Percentiles rank a stretch among this genome's conserved stretches.
These are phyloP conservation scores for Alternaria burnsii DNA, from an alignment of 2,329 filamentous ascomycete genomes.

Conservation along the genomic window DNA sequence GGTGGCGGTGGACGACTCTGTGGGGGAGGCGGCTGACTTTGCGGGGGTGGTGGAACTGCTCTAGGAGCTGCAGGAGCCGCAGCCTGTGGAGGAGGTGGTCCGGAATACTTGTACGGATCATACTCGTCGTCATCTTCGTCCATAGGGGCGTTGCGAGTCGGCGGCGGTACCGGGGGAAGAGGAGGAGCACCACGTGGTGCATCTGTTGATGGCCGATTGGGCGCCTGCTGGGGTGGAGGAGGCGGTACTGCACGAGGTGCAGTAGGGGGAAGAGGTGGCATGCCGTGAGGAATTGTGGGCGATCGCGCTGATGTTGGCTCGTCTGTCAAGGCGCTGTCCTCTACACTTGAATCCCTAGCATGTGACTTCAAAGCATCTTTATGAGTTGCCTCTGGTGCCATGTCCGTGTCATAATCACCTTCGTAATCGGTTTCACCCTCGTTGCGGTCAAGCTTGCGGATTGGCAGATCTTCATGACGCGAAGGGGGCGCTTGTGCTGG, in stretches of 20 bases:
- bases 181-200: conserved; percentile 75
- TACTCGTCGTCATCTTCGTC: conserved; percentile 68
- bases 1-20: conserved; percentile 43
- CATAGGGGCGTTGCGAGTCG: conserved; percentile 56
- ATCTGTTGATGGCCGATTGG: conserved; percentile 70
- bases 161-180: conserved; percentile 71
- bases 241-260: conserved; percentile 62
- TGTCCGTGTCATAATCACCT: conserved; percentile 97
- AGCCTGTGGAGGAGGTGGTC: conserved; percentile 15
- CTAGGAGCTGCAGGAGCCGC: conserved; percentile 45
- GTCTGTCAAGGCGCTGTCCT: conserved; percentile 67
- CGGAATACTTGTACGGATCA: conserved; percentile 68
- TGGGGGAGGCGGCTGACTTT: conserved; percentile 40
- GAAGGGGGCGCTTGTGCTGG: conserved; percentile 51
- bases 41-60: conserved; percentile 48
- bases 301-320: conserved; percentile 59
- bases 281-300: conserved; percentile 44
- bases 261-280: conserved; percentile 48
- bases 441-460: conserved; percentile 65
- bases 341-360: conserved; percentile 76
- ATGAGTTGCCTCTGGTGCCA: conserved; percentile 89
- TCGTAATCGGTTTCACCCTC: conserved; percentile 94
- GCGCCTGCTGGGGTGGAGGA: conserved; percentile 64
- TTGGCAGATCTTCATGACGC: conserved; percentile 45
- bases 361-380: conserved; percentile 92